Base-by-base conservation (phyloP, 164 flowering plant species). In the Litsea cubeba region DNA sequence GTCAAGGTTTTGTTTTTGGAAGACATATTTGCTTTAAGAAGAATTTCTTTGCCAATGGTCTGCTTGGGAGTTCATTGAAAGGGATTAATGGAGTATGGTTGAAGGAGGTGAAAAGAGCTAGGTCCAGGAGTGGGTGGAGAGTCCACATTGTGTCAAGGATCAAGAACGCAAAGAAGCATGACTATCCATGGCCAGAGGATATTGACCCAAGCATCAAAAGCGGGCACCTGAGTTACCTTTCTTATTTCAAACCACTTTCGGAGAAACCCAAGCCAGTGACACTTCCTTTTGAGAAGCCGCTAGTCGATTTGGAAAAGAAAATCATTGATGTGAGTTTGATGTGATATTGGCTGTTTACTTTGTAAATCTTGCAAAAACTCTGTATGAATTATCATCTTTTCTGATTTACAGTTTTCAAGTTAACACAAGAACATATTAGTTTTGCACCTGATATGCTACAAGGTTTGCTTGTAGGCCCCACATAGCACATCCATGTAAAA, bases 221-320 rank as follows among this genome's bases (percentile, higher is more conserved):
- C 20, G 78, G 83, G 3, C 63, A 58, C 40, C 63, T 80, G 32
- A 75, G 64, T 68, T 74, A 80, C 68, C 79, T 83, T 6, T 80
- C 81, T 46, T 23, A 74, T 63, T 80, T 83, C 75, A 78, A 83
- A 74, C 78, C 76, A 62, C 70, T 83, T 25, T 5, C 72, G 1
- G 80, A 80, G 81, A 78, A 76, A 64, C 85, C 83, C 2, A 82
- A 83, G 51, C 85, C 76, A 1, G 85, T 83, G 65, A 76, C 81
- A 3, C 80, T 83, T 50, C 72, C 67, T 22, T 83, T 80, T 71
- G 85, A 83, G 81, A 83, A 80, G 69, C 85, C 83, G 6, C 79
- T 80, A 28, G 49, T 78, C 3, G 81, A 83, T 65, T 69, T 83
- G 58, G 80, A 83, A 68, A 76, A 76, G 64, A 76, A 83, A 74